Percentiles rank a stretch among this genome's conserved stretches.
Conservation (phyloP, 768 basidiomycete species). For the Mycena floridula region DNA sequence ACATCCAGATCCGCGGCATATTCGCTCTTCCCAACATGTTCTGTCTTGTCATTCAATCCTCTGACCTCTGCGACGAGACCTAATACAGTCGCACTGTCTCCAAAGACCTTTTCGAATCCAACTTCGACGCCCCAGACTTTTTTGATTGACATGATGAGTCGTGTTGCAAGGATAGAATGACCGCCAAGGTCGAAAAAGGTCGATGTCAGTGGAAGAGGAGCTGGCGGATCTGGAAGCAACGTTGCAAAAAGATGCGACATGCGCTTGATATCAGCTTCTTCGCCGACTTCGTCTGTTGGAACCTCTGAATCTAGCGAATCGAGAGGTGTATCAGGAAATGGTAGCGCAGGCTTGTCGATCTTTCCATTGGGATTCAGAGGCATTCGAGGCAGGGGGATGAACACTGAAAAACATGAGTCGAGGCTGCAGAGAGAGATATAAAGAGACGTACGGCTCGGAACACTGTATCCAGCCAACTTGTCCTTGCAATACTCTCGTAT, state of each 20-base stretch:
- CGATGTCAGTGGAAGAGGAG: conserved; percentile 80
- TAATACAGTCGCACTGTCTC: conserved; percentile 79
- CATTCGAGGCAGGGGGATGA: conserved; percentile 92
- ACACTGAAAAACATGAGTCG: conserved; percentile 48
- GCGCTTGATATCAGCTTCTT: conserved; percentile 68
- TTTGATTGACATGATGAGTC: conserved; percentile 94
- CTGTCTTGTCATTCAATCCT: conserved; percentile 24
- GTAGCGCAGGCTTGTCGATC: conserved; percentile 96
- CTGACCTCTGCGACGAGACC: conserved; percentile 78
- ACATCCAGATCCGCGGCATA: conserved; percentile 77
- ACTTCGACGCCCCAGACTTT: conserved; percentile 88
- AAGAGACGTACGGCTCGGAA: conserved; percentile 70
- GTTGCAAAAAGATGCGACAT: conserved; percentile 81
- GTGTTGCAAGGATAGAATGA: conserved; percentile 96
- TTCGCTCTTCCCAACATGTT: no score
- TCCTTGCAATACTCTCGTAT: conserved; percentile 90
- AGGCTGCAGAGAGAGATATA: conserved; percentile 3
- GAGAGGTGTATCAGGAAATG: conserved; percentile 95
- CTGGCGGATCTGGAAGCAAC: conserved; percentile 74
- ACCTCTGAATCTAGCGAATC: conserved; percentile 22
- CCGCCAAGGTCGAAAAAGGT: conserved; percentile 98
- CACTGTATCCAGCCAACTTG: conserved; percentile 91
- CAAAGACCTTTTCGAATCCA: conserved; percentile 87
- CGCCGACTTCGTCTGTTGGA: conserved; percentile 2
- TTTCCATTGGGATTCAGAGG: conserved; percentile 99